These are phyloP conservation scores for Pleurotus tuber-regium DNA, from an alignment of 768 basidiomycete genomes.

Conservation along the genomic window DNA sequence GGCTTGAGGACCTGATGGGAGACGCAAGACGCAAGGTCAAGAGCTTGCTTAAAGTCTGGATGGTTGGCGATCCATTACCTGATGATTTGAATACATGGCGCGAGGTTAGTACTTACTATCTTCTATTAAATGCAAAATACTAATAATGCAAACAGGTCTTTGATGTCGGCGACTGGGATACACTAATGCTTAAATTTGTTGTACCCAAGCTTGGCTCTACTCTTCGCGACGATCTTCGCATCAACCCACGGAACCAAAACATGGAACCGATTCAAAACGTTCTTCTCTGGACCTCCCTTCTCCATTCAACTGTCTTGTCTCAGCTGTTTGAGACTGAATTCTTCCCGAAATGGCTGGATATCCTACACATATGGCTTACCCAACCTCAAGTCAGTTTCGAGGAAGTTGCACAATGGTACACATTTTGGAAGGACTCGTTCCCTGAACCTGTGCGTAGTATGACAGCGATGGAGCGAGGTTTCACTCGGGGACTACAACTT, in stretches of 20 bases:
- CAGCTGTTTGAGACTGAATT: constrained; percentile 89
- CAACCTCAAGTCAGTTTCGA: constrained; percentile 85
- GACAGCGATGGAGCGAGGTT: constrained; percentile 70
- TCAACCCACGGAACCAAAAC: constrained; percentile 91
- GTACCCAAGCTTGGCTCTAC: constrained; percentile 86
- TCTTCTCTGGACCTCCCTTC: constrained; percentile 70
- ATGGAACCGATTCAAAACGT: constrained; percentile 79
- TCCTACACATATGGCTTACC: constrained; percentile 90
- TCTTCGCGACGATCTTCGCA: constrained; percentile 79
- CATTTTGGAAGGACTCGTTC: constrained; percentile 83
- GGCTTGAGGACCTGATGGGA: constrained; percentile 81
- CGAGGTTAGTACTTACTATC: constrained; percentile 51
- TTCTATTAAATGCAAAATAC: too few relatives aligned
- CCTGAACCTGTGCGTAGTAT: constrained; percentile 66
- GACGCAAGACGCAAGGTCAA: constrained; percentile 88
- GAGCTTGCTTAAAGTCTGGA: constrained; percentile 74
- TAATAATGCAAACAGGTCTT: too few relatives aligned
- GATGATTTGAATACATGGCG: constrained; percentile 79
- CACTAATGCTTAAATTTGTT: constrained; percentile 84
- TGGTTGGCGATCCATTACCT: constrained; percentile 66
- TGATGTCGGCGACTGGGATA: constrained; percentile 82
- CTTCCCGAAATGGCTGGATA: constrained; percentile 96
- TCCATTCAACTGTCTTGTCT: constrained; percentile 74
- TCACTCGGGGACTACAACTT: constrained; percentile 84
- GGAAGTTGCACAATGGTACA: constrained; percentile 93